These are phyloP conservation scores for Monosporascus sp. DNA, from an alignment of 2,329 filamentous ascomycete species.

Conservation along the genomic window DNA sequence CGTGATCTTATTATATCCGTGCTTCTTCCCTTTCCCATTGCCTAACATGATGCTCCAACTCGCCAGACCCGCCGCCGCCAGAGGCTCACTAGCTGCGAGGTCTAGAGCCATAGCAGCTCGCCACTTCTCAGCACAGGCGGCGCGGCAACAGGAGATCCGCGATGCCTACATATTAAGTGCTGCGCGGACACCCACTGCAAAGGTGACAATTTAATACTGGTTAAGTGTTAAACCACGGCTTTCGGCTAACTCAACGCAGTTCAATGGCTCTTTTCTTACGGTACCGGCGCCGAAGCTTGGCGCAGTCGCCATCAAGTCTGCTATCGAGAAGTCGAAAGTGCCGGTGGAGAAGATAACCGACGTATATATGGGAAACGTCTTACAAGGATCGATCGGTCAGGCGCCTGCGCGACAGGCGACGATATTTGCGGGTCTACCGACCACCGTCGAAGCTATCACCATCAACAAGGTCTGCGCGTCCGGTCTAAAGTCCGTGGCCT, in stretches of 20 bases:
- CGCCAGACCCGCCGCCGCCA: conserved; percentile 15
- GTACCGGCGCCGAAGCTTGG: conserved; percentile 85
- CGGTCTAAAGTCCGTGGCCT: conserved; percentile 82
- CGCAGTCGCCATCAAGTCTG: conserved; percentile 86
- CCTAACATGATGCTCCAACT: conserved; percentile 19
- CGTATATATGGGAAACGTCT: conserved; percentile 96
- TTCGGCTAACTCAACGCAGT: conserved; percentile 47
- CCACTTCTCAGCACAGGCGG: conserved; percentile 39
- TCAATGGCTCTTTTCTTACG: conserved; percentile 85
- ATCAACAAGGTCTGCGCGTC: conserved; percentile 99
- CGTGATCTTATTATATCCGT: not conserved
- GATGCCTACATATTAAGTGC: conserved; percentile 94
- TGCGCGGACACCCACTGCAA: conserved; percentile 81
- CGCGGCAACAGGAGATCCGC: conserved; percentile 62
- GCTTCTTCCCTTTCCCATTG: not conserved
- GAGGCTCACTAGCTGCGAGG: conserved; percentile 13
- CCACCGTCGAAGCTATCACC: conserved; percentile 79
- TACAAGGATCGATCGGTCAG: conserved; percentile 79
- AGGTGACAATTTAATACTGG: conserved; percentile 46
- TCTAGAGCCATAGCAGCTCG: conserved; percentile 27
- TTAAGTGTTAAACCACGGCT: not conserved
- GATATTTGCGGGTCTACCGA: conserved; percentile 79
- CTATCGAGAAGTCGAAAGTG: conserved; percentile 78
- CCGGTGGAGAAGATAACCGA: conserved; percentile 77
- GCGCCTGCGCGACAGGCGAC: conserved; percentile 85